These are phyloP conservation scores for Botrytis byssoidea DNA, from an alignment of 2,329 filamentous ascomycete genomes.

Conservation along the genomic window DNA sequence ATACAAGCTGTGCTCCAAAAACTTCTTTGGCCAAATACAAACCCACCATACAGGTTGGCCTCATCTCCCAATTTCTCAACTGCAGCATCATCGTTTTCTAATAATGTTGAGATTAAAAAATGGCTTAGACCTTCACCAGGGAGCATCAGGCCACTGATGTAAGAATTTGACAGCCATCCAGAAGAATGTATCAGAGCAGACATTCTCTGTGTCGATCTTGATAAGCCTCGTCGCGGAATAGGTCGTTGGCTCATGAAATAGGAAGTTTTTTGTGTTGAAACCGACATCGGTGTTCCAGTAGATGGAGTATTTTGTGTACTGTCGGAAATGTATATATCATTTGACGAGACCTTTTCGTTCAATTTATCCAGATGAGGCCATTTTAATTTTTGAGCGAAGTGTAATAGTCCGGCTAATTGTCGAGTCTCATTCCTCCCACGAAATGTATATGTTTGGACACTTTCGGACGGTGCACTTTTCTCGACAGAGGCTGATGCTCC, in stretches of 20 bases:
- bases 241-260: conserved; percentile 35
- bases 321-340: conserved; percentile 35
- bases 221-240: conserved; percentile 28
- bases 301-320: conserved; percentile 31
- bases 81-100: conserved; percentile 63
- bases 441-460: conserved; percentile 41
- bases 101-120: conserved; percentile 62
- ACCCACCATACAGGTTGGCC: conserved; percentile 63
- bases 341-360: conserved; percentile 35
- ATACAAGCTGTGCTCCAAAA: conserved; percentile 69
- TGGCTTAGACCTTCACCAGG: conserved; percentile 63
- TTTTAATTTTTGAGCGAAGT: conserved; percentile 60
- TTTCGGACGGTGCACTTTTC: conserved; percentile 46
- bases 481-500: conserved; percentile 39
- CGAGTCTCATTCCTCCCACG: conserved; percentile 51
- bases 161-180: conserved; percentile 68
- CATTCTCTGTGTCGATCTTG: conserved; percentile 39
- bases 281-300: conserved; percentile 35
- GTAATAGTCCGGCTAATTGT: conserved; percentile 60
- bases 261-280: conserved; percentile 35
- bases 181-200: conserved; percentile 57
- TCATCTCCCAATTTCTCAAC: conserved; percentile 57
- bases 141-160: conserved; percentile 62
- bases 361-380: conserved; percentile 59
- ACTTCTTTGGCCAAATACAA: conserved; percentile 61